phyloP scores from a whole-genome alignment of 805 yeast species.

The Saccharomycopsis vini region DNA sequence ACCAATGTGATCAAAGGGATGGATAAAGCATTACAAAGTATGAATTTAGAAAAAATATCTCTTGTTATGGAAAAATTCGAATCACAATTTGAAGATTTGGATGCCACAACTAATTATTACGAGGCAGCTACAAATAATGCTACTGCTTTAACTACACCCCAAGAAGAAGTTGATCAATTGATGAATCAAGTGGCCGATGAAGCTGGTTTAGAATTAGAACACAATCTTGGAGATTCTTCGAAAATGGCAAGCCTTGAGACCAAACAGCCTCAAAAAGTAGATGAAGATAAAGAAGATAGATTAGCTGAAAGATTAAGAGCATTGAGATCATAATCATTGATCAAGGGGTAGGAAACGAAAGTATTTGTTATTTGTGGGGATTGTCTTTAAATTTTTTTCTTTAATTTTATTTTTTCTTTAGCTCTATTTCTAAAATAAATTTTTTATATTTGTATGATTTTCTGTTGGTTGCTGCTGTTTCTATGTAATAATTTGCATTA shows the following conservation, averaged over 20 bases:
- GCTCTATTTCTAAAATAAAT: no score
- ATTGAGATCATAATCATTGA: conserved; percentile 50
- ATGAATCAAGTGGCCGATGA: conserved; percentile 94
- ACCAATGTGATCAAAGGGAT: conserved; percentile 85
- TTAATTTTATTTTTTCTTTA: no score
- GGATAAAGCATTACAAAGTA: conserved; percentile 92
- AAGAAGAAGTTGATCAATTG: conserved; percentile 86
- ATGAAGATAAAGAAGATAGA: conserved; percentile 75
- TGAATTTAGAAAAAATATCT: conserved; percentile 90
- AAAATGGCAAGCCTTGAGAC: conserved; percentile 38
- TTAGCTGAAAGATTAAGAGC: conserved; percentile 87
- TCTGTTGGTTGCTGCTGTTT: no score
- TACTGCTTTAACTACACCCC: conserved; percentile 85
- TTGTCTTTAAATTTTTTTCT: no score
- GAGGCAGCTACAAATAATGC: conserved; percentile 84
- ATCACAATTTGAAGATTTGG: conserved; percentile 90
- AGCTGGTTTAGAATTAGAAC: conserved; percentile 89
- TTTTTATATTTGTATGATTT: no score
- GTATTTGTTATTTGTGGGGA: no score
- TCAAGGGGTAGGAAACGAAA: no score
- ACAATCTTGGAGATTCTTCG: conserved; percentile 58
- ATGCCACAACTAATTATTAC: conserved; percentile 86
- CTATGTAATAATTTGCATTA: no score
- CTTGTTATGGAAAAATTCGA: conserved; percentile 97
- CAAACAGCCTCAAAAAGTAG: conserved; percentile 29